A percentile compares a stretch with the other conserved stretches of the same genome.
phyloP scores from a whole-genome alignment of 306 rosid genomes.

The Citrullus amarus region DNA sequence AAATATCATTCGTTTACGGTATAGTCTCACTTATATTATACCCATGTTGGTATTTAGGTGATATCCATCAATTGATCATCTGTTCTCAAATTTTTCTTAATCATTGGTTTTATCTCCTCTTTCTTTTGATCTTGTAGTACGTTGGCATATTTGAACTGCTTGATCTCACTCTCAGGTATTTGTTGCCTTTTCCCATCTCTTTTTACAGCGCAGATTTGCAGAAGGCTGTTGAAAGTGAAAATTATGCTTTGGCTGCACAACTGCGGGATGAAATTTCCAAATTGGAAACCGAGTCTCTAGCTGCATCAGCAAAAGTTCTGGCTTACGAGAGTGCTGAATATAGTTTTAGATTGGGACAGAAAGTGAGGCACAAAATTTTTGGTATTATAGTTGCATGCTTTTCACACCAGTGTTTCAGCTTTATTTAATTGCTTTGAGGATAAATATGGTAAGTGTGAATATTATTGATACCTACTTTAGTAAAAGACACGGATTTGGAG shows the following conservation, averaged over 20 bases:
- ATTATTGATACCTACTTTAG: not conserved
- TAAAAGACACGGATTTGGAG: not conserved
- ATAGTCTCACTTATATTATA: conserved; percentile 13
- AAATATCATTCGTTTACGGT: conserved; percentile 59
- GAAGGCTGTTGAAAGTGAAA: conserved; percentile 58
- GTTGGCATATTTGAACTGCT: not conserved
- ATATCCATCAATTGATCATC: conserved; percentile 1
- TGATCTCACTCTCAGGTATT: not conserved
- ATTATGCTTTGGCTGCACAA: conserved; percentile 69
- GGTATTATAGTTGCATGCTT: conserved; percentile 26
- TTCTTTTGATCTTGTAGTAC: not conserved
- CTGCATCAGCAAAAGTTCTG: conserved; percentile 70
- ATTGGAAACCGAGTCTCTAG: conserved; percentile 75
- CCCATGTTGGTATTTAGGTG: conserved; percentile 13
- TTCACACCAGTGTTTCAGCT: conserved; percentile 7
- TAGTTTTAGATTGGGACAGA: conserved; percentile 80
- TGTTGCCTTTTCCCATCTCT: conserved; percentile 11
- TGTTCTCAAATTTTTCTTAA: not conserved
- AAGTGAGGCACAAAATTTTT: conserved; percentile 60
- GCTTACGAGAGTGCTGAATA: conserved; percentile 74
- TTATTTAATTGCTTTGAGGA: conserved; percentile 8
- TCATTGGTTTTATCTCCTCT: not conserved
- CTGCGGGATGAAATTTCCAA: conserved; percentile 62
- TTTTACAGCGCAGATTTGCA: conserved; percentile 68
- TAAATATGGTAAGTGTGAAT: not conserved